Base-by-base conservation (phyloP, 306 rosid species). In the Pterocarpus santalinus region DNA sequence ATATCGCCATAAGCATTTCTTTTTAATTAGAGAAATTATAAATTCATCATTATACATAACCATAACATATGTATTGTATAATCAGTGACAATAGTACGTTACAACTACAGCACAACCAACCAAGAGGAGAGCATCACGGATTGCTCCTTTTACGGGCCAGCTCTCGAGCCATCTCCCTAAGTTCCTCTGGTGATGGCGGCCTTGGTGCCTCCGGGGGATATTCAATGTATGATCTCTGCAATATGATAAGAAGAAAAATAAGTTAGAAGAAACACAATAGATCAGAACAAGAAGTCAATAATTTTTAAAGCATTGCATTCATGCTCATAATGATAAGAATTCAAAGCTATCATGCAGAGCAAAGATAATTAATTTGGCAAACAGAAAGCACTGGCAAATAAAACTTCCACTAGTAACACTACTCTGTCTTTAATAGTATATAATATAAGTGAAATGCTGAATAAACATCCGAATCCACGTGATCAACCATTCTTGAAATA, bases 161-260 rank as follows among this genome's bases (percentile, higher is more conserved):
- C 81, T 92, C 94, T 1, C 92, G 89, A 1, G 95, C 96, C 93
- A 83, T 88, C 89, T 92, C 94, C 84, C 97, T 68, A 46, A 92
- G 82, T 83, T 91, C 94, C 83, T 92, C 98, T 0, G 97, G 97
- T 3, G 98, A 87, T 0, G 92, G 97, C 52, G 97, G 98, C 87
- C 90, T 88, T 0, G 84, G 88, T 66, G 84, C 91, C 72, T 92
- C 94, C 0, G 88, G 88, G 5, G 98, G 98, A 84, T 91, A 92
- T 32, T 88, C 97, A 38, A 92, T 15, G 69, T 94, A 94, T 14
- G 93, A 87, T 58, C 65, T 86, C 97, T 90, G 85, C 2, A 65
- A 69, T 16, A 65, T 11, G 73, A 86, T 7, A 85, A 67, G 35
- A 49, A 77, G 12, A 67, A 39, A 58, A 57, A 55, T 53, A 36